Evolutionary conservation across 257 asterid species (phyloP), one percentile per base, ranked within the genome.

Genomic region (Przewalskia tangutica): DNA sequence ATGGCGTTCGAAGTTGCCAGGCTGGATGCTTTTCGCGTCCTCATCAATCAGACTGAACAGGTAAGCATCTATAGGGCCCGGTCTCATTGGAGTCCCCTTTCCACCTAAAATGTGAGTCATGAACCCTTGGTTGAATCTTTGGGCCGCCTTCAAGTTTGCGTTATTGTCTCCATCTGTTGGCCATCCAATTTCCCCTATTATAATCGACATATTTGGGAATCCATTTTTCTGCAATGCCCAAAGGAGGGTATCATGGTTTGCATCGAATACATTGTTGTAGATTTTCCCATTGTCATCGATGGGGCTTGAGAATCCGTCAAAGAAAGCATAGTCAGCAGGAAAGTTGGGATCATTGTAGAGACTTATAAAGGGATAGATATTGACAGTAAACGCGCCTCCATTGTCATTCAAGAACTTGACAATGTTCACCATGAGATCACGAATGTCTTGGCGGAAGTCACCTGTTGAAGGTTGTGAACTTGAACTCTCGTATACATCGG

Each of bases 161-260:
- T 83, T 88, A 8, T 53, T 77, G 27, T 90, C 90, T 6, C 97
- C 97, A 4, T 93, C 97, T 0, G 97, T 91, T 1, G 97, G 97
- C 97, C 97, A 93, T 60, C 97, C 97, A 0, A 93, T 89, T 79
- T 93, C 97, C 14, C 97, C 97, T 3, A 93, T 90, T 0, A 91
- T 84, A 62, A 91, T 88, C 0, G 90, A 84, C 86, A 93, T 51
- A 85, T 93, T 93, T 0, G 85, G 89, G 6, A 27, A 90, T 23
- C 97, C 97, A 32, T 79, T 88, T 55, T 82, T 89, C 89, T 93
- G 89, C 59, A 93, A 83, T 42, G 96, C 91, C 89, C 91, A 93
- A 6, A 91, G 80, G 3, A 93, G 90, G 80, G 97, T 93, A 51
- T 93, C 97, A 27, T 91, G 86, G 76, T 91, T 91, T 14, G 97